phyloP scores from a whole-genome alignment of 352 stramenopile species.

The Phytophthora europaea region DNA sequence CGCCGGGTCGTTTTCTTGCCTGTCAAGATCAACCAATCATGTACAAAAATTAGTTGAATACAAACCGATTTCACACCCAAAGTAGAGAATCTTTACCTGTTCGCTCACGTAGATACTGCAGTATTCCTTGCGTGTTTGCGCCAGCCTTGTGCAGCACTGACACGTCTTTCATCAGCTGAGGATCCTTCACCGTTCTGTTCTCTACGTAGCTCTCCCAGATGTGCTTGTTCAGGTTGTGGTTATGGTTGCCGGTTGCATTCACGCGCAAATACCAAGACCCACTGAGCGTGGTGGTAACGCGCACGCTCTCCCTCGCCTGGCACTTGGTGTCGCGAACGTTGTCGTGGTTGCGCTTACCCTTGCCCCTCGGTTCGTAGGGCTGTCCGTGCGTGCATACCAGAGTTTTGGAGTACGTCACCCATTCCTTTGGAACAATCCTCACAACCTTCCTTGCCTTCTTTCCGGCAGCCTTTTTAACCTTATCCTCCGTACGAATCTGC shows the following conservation, averaged over 20 bases:
- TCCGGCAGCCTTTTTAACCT: not conserved
- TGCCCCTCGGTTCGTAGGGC: not conserved
- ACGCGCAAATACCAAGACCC: constrained; percentile 1
- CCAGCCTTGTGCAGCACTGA: constrained; percentile 9
- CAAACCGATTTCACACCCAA: constrained; percentile 3
- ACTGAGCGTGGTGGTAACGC: not conserved
- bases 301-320: not conserved
- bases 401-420: not conserved
- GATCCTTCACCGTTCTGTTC: constrained; percentile 1
- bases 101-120: not conserved
- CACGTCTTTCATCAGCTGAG: not conserved
- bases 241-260: not conserved
- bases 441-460: not conserved
- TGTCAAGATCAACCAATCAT: not conserved
- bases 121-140: not conserved
- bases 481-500: not conserved
- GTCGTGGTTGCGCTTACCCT: not conserved
- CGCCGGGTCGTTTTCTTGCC: not conserved
- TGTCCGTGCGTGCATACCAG: constrained; percentile 13
- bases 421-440: not conserved
- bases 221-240: constrained; percentile 13
- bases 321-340: constrained; percentile 1
- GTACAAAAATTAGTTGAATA: not conserved
- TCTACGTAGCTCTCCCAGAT: not conserved
- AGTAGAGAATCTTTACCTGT: constrained; percentile 1